Evolutionary conservation across 2,329 filamentous ascomycete species (phyloP), one percentile per base, ranked within the genome.

Genomic region (Nemania bipapillata): DNA sequence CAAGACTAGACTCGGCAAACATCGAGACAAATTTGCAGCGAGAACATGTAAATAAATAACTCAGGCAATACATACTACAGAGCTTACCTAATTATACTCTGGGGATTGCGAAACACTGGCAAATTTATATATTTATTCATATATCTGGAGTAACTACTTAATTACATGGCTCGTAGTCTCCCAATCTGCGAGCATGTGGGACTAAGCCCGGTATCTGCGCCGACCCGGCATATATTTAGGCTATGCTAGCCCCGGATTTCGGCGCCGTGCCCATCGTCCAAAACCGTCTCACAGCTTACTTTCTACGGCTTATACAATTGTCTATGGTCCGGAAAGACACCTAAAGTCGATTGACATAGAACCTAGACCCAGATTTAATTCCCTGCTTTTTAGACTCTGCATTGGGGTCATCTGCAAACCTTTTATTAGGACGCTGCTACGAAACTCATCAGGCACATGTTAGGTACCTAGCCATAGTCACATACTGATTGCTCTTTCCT

Each of bases 191-290:
- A 24, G 32, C n/a, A 28, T 35, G 61, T 52, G 65, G 65, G 24
- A 3, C n/a, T n/a, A n/a, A n/a, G n/a, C 54, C 61, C 60, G 60
- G 65, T 35, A 1, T n/a, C 32, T 56, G 40, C 12, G 50, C 60
- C 65, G 60, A 53, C n/a, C 32, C 65, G 60, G 65, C 49, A 49
- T 49, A 8, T 37, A 52, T 7, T 58, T 3, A 49, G 20, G n/a
- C 35, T 53, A 35, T 37, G 32, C 11, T 45, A 26, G 42, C 49
- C 64, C n/a, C 58, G 64, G 52, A 50, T 35, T 53, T 61, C 64
- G 64, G 58, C 35, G 20, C 64, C 58, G 64, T 56, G 40, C 8
- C 6, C 30, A 45, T n/a, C 5, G 12, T 26, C 17, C 35, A 54
- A 35, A 32, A 4, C 30, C 15, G 28, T 40, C 32, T 53, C 53